A percentile compares a stretch with the other conserved stretches of the same genome.
Evolutionary conservation across 1,139 yeast species (phyloP).

Genomic region (Pichia inconspicua): DNA sequence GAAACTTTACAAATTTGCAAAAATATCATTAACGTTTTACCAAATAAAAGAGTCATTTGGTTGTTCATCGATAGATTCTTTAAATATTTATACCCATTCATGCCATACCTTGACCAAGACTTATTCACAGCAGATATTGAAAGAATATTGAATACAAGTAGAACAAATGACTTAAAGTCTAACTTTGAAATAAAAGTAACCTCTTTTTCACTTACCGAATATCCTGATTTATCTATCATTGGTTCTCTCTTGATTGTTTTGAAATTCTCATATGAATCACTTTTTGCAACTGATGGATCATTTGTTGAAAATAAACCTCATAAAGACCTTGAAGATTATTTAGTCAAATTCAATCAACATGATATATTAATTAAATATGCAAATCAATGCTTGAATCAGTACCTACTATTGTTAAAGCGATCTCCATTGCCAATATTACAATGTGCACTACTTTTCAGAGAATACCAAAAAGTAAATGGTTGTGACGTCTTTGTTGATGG

Average conservation of each 20-base stretch:
- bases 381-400: constrained; percentile 41
- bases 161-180: neutral
- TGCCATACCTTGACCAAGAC: constrained; percentile 43
- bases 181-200: constrained; percentile 15
- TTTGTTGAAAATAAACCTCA: constrained; percentile 16
- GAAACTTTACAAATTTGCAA: neutral
- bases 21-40: constrained; percentile 29
- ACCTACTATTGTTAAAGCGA: constrained; percentile 36
- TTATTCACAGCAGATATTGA: constrained; percentile 27
- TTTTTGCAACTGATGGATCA: constrained; percentile 29
- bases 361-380: constrained; percentile 1
- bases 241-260: constrained; percentile 38
- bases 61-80: constrained; percentile 38
- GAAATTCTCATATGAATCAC: constrained; percentile 36
- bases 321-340: constrained; percentile 21
- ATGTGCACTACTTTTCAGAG: constrained; percentile 37
- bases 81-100: constrained; percentile 36
- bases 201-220: constrained; percentile 28
- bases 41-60: constrained; percentile 39
- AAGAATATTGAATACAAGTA: constrained; percentile 13
- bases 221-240: constrained; percentile 40
- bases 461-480: constrained; percentile 32
- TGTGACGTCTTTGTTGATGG: constrained; percentile 37
- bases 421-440: constrained; percentile 45
- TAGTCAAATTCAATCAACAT: neutral